These are phyloP conservation scores for Caloboletus inedulis DNA, from an alignment of 1,284 basidiomycete genomes.

Conservation along the genomic window DNA sequence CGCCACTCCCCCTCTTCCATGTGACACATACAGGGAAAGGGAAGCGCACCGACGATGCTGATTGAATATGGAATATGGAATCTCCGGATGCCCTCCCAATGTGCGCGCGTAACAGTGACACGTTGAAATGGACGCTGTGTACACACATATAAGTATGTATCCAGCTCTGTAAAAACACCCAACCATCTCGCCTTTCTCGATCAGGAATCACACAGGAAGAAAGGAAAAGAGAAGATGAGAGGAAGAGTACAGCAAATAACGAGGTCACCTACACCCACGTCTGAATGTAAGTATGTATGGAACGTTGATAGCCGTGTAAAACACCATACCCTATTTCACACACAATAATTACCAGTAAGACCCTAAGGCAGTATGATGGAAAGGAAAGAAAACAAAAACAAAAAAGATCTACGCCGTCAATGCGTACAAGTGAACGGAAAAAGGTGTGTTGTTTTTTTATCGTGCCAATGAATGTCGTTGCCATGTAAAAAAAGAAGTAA, in stretches of 20 bases:
- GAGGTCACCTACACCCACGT: background rate
- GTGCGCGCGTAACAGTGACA: background rate
- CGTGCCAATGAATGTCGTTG: conserved; percentile 5
- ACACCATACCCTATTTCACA: conserved; percentile 20
- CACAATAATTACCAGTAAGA: conserved; percentile 8
- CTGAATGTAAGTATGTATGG: conserved; percentile 6
- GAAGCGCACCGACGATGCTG: background rate
- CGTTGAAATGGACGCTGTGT: background rate
- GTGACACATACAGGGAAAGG: background rate
- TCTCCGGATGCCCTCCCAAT: background rate
- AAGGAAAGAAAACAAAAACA: background rate
- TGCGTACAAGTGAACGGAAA: background rate
- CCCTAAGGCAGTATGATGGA: conserved; percentile 8
- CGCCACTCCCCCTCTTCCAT: background rate
- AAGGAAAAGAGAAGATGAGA: background rate
- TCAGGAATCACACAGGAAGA: background rate
- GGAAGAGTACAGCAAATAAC: conserved; percentile 7
- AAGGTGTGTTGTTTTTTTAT: conserved; percentile 8
- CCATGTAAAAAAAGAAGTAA: conserved; percentile 2
- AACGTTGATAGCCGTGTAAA: conserved; percentile 5
- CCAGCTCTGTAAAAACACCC: background rate
- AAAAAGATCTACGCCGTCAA: conserved; percentile 15
- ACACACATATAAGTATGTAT: background rate
- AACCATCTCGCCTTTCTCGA: conserved; percentile 8
- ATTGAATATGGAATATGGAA: background rate